Base-by-base conservation (phyloP, 805 yeast species). In the Saccharomyces mikatae region DNA sequence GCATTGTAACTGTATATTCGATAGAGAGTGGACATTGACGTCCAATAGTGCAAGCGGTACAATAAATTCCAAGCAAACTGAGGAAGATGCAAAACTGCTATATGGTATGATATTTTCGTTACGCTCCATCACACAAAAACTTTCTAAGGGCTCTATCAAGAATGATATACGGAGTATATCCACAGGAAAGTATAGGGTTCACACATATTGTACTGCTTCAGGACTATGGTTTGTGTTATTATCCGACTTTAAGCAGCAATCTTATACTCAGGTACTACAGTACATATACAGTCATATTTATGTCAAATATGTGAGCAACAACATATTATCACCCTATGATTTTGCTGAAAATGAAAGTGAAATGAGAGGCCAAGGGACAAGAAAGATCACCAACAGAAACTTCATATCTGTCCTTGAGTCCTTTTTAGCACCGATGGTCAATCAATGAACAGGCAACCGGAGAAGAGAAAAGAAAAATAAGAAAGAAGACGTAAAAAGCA, bases 1-100 rank as follows among this genome's bases (percentile, higher is more conserved):
- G 67, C 97, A 92, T 71, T 88, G 97, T 71, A 84, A 86, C 58
- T 91, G 98, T 69, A 82, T 92, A 21, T 92, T 81, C 71, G 80
- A 81, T 58, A 75, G 95, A 52, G 95, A 88, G 67, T 91, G 85
- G 84, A 74, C 77, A 1, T 67, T 73, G 54, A 62, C 65, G 22
- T 52, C 67, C 22, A 63, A 63, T 49, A 59, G 62, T 31, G 59
- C 62, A 14, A 62, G 69, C 44, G 79, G 79, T 2, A 67, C 76
- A 0, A 69, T 72, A 41, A 85, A 84, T 62, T 72, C 75, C 13
- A 79, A 76, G 56, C 83, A 82, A 64, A 77, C 80, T 47, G 85
- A 84, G 50, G 89, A 90, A 64, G 75, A 81, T 13, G 84, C 94
- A 6, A 86, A 92, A 68, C 78, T 94, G 32, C 75, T 94, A 13